Percentiles rank a stretch among this genome's conserved stretches.
Evolutionary conservation across 164 flowering plant genomes (phyloP).

Genomic region (Annona cherimola): DNA sequence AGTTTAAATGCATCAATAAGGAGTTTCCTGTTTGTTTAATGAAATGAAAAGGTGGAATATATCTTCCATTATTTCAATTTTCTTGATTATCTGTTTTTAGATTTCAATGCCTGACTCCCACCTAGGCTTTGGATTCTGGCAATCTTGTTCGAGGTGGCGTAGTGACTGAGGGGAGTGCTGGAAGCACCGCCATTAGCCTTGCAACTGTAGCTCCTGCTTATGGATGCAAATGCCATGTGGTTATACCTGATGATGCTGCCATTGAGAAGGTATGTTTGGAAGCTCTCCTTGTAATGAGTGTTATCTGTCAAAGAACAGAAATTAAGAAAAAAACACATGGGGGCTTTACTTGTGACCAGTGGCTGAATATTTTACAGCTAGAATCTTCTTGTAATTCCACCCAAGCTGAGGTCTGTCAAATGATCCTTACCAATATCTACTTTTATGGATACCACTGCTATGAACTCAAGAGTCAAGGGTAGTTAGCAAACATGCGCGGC

Average conservation of each 20-base stretch:
- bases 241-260: slow-evolving; percentile 98
- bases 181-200: slow-evolving; percentile 98
- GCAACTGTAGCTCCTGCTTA: slow-evolving; percentile 97
- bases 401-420: not conserved
- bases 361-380: not conserved
- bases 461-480: too few relatives aligned
- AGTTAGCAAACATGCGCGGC: too few relatives aligned
- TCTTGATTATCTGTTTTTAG: not conserved
- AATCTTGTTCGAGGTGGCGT: slow-evolving; percentile 68
- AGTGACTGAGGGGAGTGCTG: slow-evolving; percentile 94
- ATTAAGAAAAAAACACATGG: not conserved
- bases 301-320: not conserved
- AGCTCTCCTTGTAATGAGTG: not conserved
- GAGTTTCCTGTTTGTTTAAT: too few relatives aligned
- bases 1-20: not conserved
- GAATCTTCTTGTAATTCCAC: not conserved
- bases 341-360: not conserved
- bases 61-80: not conserved
- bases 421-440: too few relatives aligned
- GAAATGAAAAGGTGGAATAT: not conserved
- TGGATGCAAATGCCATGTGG: slow-evolving; percentile 98
- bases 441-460: too few relatives aligned
- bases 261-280: slow-evolving; percentile 68
- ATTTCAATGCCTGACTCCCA: not conserved
- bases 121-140: slow-evolving; percentile 81